A percentile compares a stretch with the other conserved stretches of the same genome.
Evolutionary conservation across 352 stramenopile species (phyloP).

Genomic region (Blastocystis hominis): DNA sequence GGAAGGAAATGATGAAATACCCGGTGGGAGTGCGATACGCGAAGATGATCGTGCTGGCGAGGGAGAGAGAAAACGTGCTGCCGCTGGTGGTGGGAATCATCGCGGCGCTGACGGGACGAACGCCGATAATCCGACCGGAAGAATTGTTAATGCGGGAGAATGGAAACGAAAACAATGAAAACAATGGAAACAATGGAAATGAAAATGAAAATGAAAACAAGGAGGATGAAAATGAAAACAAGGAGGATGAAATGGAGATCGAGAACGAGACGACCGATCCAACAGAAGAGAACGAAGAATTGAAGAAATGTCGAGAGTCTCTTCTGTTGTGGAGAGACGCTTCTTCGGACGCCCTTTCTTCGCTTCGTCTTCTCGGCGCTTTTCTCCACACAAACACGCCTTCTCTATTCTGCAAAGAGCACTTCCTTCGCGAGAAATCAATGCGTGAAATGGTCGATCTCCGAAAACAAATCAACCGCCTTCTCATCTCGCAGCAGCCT

Average conservation of each 20-base stretch:
- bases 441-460: constrained; percentile 60
- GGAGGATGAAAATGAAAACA: constrained; percentile 52
- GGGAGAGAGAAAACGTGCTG: constrained; percentile 8
- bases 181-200: neutral
- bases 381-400: constrained; percentile 48
- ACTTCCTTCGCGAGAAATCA: constrained; percentile 60
- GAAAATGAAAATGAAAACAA: neutral
- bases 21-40: constrained; percentile 74
- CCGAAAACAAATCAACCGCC: constrained; percentile 59
- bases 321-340: constrained; percentile 54
- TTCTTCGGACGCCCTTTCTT: constrained; percentile 58
- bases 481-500: constrained; percentile 36
- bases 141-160: constrained; percentile 29
- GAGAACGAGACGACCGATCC: neutral
- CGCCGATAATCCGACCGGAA: constrained; percentile 60
- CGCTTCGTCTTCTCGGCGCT: constrained; percentile 59
- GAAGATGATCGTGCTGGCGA: constrained; percentile 73
- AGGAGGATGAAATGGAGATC: constrained; percentile 21
- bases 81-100: constrained; percentile 58
- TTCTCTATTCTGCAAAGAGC: constrained; percentile 57
- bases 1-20: constrained; percentile 72
- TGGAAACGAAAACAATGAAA: neutral
- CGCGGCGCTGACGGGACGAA: constrained; percentile 59
- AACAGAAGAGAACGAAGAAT: constrained; percentile 25
- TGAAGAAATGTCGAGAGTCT: neutral